Base-by-base conservation (phyloP, 2,329 filamentous ascomycete genomes). In the Myriosclerotinia curreyana region DNA sequence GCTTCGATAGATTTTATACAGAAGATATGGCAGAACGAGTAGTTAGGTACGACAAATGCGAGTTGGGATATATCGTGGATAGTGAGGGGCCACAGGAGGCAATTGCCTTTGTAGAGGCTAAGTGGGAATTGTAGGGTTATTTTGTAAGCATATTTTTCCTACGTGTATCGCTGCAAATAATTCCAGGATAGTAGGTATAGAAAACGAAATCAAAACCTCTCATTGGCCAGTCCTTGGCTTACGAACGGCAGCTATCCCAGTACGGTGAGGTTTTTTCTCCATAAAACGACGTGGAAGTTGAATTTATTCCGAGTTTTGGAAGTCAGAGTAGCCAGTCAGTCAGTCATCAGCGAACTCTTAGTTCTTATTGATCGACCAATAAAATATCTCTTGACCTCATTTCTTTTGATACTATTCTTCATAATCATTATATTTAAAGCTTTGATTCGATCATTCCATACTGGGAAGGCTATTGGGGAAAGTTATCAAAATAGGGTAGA, bases 1-100 rank as follows among this genome's bases (percentile, higher is more conserved):
- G 70, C 0, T 86, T 79, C 50, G 83, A 88, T 68, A 66, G 54
- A 0, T 86, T 86, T 66, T 88, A 86, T 60, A 73, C 69, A n/a
- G 69, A 73, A 69, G 49, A 70, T 73, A 42, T 73, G 77, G 48
- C 80, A 81, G 74, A 76, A 14, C 36, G 31, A 2, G 79, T 78
- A 53, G 82, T 88, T 0, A 72, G 75, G 4, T 88, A 82, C 67
- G 76, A 76, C 1, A 78, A 78, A 15, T 88, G 86, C 70, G 81
- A 82, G 68, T 64, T 77, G 28, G 86, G 85, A 2, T 85, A 88
- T 67, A 76, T 87, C 40, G 49, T 82, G 0, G 78, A 79, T 40
- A 80, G 81, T 3, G 85, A 88, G 71, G 85, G 85, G 0, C 66
- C 64, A 1, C 66, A 69, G 46, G 34, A 60, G 20, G 44, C 42